Evolutionary conservation across 805 yeast genomes (phyloP).

Genomic region (Yarrowia bubula): DNA sequence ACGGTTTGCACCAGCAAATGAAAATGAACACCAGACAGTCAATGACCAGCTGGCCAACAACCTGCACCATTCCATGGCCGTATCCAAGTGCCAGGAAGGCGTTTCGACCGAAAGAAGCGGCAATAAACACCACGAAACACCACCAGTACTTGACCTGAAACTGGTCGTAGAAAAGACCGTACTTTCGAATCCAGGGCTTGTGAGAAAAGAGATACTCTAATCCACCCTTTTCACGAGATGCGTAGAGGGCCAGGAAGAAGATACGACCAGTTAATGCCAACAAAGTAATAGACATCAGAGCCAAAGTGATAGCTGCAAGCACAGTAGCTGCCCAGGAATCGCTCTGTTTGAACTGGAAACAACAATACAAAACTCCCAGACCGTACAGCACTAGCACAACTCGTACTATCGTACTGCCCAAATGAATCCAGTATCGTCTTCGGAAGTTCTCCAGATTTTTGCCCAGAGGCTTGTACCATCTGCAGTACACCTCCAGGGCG

Average conservation of each 20-base stretch:
- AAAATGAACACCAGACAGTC: constrained; percentile 34
- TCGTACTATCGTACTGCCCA: constrained; percentile 35
- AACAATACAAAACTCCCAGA: constrained; percentile 37
- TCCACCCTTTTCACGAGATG: constrained; percentile 32
- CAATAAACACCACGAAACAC: constrained; percentile 36
- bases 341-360: constrained; percentile 37
- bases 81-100: constrained; percentile 40
- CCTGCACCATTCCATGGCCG: constrained; percentile 39
- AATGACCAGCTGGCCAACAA: constrained; percentile 38
- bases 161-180: constrained; percentile 40
- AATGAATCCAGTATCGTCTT: constrained; percentile 32
- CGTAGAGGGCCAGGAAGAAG: constrained; percentile 34
- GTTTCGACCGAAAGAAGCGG: constrained; percentile 36
- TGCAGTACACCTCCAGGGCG: constrained; percentile 32
- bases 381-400: constrained; percentile 39
- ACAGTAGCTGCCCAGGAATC: constrained; percentile 39
- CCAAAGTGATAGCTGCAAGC: constrained; percentile 38
- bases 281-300: constrained; percentile 34
- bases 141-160: constrained; percentile 39
- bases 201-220: constrained; percentile 34
- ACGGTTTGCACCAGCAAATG: constrained; percentile 35
- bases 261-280: constrained; percentile 34
- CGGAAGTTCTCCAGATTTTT: constrained; percentile 32
- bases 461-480: constrained; percentile 14
- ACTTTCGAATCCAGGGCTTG: constrained; percentile 38